These are phyloP conservation scores for Polytrichum commune DNA, from an alignment of 225 moss, liverwort and hornwort species.

Conservation along the genomic window DNA sequence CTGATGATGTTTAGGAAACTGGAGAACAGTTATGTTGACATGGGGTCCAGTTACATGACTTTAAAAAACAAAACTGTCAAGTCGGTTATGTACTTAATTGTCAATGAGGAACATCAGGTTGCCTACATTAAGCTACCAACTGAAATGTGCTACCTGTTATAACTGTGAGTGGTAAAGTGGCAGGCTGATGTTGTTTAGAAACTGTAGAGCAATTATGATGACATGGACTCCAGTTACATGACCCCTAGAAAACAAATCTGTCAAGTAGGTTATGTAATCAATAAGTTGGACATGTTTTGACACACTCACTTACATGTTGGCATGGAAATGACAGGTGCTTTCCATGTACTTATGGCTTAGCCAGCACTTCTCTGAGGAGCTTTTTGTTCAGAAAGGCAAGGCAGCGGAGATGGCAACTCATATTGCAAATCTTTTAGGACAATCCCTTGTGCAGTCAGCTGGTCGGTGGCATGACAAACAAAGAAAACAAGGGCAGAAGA, in stretches of 20 bases:
- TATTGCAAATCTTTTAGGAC: slow-evolving; percentile 81
- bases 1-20: no score
- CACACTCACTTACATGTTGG: background rate
- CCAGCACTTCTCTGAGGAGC: slow-evolving; percentile 85
- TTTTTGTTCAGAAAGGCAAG: slow-evolving; percentile 77
- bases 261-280: no score
- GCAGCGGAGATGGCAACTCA: slow-evolving; percentile 88
- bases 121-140: background rate
- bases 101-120: background rate
- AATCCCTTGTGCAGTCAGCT: slow-evolving; percentile 89
- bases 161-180: no score
- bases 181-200: no score
- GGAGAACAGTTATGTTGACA: no score
- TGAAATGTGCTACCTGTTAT: background rate
- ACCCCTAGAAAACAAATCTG: no score
- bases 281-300: no score
- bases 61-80: background rate
- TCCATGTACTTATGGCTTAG: slow-evolving; percentile 84
- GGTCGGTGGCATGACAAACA: slow-evolving; percentile 69
- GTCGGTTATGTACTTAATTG: background rate
- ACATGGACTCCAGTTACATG: no score
- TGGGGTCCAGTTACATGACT: no score
- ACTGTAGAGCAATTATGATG: no score
- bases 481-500: slow-evolving; percentile 39
- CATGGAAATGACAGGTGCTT: slow-evolving; percentile 37